These are phyloP conservation scores for Boletus smithii DNA, from an alignment of 1,284 basidiomycete genomes.

Conservation along the genomic window DNA sequence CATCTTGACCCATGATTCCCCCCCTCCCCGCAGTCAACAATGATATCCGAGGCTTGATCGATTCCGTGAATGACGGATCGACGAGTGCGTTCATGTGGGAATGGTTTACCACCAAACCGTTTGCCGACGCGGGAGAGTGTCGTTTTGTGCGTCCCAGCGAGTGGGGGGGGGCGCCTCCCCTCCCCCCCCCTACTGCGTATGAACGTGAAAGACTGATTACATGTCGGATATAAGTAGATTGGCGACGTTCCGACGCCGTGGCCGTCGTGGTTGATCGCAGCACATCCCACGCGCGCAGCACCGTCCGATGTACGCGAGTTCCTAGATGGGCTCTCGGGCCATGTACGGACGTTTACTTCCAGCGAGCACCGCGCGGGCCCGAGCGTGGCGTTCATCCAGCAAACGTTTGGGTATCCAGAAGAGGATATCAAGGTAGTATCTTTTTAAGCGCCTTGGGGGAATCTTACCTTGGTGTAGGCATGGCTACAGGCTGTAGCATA, in stretches of 20 bases:
- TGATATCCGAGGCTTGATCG: constrained; percentile 84
- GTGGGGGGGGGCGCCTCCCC: no score
- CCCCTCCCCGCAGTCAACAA: constrained; percentile 82
- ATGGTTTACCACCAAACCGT: constrained; percentile 98
- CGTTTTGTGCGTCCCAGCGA: constrained; percentile 60
- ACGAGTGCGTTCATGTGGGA: constrained; percentile 93
- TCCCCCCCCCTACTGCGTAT: background rate
- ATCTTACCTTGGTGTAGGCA: no score
- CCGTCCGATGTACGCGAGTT: constrained; percentile 56
- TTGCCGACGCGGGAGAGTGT: constrained; percentile 76
- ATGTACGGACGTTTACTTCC: constrained; percentile 70
- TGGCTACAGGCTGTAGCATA: constrained; percentile 83
- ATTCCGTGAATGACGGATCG: constrained; percentile 84
- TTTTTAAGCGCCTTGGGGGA: no score
- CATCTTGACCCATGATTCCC: no score
- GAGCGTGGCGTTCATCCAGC: constrained; percentile 73
- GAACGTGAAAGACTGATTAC: no score
- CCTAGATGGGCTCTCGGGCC: constrained; percentile 58
- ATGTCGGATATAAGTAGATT: no score
- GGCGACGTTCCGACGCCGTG: constrained; percentile 90
- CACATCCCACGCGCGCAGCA: constrained; percentile 64
- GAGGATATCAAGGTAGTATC: constrained; percentile 64
- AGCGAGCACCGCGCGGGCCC: constrained; percentile 53
- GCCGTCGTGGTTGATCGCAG: constrained; percentile 94
- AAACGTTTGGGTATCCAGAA: constrained; percentile 77